These are phyloP conservation scores for Chalciporus piperatus DNA, from an alignment of 768 basidiomycete genomes.

Conservation along the genomic window DNA sequence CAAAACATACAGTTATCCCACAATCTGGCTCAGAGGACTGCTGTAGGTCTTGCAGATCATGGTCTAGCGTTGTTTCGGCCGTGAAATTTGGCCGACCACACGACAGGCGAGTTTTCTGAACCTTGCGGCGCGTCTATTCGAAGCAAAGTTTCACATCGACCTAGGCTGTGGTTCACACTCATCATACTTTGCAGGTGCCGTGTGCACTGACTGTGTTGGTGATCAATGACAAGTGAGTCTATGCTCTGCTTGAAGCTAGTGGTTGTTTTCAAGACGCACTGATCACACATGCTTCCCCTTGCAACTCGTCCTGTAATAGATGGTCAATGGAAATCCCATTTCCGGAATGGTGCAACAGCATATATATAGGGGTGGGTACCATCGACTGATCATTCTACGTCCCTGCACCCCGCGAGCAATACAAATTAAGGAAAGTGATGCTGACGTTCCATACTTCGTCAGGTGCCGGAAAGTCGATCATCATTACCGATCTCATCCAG, in stretches of 20 bases:
- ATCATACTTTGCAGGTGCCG: background rate
- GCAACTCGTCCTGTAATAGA: background rate
- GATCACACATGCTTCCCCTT: background rate
- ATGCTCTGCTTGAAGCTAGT: too few species aligned
- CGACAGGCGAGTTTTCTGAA: too few species aligned
- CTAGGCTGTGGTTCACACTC: background rate
- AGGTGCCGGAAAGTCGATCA: background rate
- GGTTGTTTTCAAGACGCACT: background rate
- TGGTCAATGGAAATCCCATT: background rate
- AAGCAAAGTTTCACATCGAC: background rate
- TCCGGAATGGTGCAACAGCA: background rate
- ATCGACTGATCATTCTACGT: too few species aligned
- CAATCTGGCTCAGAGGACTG: too few species aligned
- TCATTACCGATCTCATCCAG: background rate
- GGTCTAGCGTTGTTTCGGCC: too few species aligned
- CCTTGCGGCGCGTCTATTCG: background rate
- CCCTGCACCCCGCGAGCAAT: background rate
- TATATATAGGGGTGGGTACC: too few species aligned
- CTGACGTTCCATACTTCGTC: background rate
- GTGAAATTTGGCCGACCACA: too few species aligned
- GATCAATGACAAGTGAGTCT: too few species aligned
- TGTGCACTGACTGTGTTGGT: too few species aligned
- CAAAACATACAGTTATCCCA: too few species aligned
- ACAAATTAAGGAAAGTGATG: background rate
- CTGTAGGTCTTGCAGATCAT: too few species aligned